phyloP scores from a whole-genome alignment of 23 red algal species.

The Chondrus crispus region DNA sequence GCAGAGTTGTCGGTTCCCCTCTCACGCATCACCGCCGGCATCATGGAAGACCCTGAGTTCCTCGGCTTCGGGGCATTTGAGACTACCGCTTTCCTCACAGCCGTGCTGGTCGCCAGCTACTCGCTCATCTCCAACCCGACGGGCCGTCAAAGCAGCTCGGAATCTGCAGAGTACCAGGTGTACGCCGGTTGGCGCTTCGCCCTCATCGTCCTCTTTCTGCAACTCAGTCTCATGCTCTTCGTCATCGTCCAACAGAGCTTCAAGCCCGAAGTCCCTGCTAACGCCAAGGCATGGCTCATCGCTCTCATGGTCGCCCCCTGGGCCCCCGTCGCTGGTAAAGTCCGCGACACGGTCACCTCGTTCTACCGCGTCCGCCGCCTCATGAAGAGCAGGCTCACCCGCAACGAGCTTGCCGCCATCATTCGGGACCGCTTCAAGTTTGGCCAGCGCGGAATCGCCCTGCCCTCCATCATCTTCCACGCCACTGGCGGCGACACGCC shows the following conservation, averaged over 20 bases:
- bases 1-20: too few species aligned
- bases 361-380: not conserved
- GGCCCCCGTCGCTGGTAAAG: constrained; percentile 38
- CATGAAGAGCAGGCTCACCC: constrained; percentile 17
- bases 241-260: not conserved
- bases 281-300: not conserved
- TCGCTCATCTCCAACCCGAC: constrained; percentile 39
- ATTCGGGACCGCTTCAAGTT: constrained; percentile 39
- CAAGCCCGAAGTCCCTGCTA: not conserved
- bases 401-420: constrained; percentile 44
- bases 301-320: constrained; percentile 46
- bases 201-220: not conserved
- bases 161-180: constrained; percentile 27
- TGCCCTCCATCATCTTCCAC: constrained; percentile 12
- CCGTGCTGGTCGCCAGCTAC: constrained; percentile 26
- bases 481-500: not conserved
- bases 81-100: constrained; percentile 17
- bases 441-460: constrained; percentile 17
- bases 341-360: constrained; percentile 25
- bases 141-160: constrained; percentile 10
- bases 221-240: not conserved
- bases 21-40: too few species aligned
- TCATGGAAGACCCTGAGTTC: constrained; percentile 1
- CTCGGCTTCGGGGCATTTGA: constrained; percentile 38
- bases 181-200: constrained; percentile 52